Conservation (phyloP, 768 basidiomycete species). For the Amanita subjunquillea region DNA sequence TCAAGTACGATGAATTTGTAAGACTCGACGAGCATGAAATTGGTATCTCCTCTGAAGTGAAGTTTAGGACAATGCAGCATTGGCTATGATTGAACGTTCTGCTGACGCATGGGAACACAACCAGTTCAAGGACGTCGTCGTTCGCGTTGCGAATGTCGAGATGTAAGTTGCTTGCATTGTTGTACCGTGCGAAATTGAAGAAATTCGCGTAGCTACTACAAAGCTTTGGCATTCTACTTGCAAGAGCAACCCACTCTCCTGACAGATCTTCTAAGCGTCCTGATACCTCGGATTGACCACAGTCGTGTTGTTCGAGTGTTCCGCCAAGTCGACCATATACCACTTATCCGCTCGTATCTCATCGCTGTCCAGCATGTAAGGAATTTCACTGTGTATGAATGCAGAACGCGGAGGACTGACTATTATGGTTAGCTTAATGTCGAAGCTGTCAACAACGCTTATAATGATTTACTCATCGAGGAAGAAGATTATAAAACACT, state of each 20-base stretch:
- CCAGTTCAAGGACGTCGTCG: conserved; percentile 97
- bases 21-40: conserved; percentile 17
- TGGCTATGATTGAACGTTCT: conserved; percentile 98
- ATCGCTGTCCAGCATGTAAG: conserved; percentile 91
- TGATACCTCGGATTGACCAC: conserved; percentile 94
- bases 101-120: conserved; percentile 99
- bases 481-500: conserved; percentile 99
- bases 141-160: conserved; percentile 95
- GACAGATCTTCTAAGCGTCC: conserved; percentile 85
- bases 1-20: conserved; percentile 95
- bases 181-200: conserved; percentile 6
- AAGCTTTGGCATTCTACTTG: conserved; percentile 88
- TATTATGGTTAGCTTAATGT: conserved; percentile 65
- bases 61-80: conserved; percentile 82
- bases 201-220: conserved; percentile 66
- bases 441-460: conserved; percentile 95
- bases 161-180: conserved; percentile 43
- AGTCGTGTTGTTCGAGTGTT: conserved; percentile 93
- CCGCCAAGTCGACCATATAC: conserved; percentile 90
- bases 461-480: conserved; percentile 96
- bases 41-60: not conserved
- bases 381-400: conserved; percentile 2
- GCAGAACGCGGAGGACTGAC: not conserved
- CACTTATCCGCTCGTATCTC: conserved; percentile 91
- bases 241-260: conserved; percentile 89